Conservation (phyloP, 345 rosid genomes). For the Trapa bicornis region DNA sequence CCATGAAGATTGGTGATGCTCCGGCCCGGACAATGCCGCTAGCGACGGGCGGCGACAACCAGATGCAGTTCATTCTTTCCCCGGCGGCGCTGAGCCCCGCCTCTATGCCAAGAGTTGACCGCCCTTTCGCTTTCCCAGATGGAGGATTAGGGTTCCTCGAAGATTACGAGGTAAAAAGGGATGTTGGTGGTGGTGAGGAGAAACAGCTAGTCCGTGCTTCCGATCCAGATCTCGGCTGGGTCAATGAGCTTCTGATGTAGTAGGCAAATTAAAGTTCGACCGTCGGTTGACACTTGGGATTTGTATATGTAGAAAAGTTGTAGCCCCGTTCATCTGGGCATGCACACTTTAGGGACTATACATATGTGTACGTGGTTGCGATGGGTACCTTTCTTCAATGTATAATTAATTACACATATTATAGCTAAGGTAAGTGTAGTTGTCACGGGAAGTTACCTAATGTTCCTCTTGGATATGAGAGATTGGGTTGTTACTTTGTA, state of each 20-base stretch:
- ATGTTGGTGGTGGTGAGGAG: neutral
- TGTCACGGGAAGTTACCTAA: too few relatives aligned
- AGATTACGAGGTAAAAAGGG: neutral
- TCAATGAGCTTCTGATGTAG: slow-evolving; percentile 72
- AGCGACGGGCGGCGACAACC: slow-evolving; percentile 12
- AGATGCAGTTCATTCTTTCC: slow-evolving; percentile 38
- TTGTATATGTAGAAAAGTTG: too few relatives aligned
- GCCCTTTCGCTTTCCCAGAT: slow-evolving; percentile 6
- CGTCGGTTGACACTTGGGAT: too few relatives aligned
- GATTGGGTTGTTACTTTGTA: too few relatives aligned
- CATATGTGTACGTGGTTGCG: too few relatives aligned
- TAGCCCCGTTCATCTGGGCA: too few relatives aligned
- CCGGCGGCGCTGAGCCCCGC: slow-evolving; percentile 39
- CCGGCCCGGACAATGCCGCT: neutral
- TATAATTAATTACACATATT: too few relatives aligned
- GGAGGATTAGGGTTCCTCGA: slow-evolving; percentile 6
- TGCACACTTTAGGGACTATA: too few relatives aligned
- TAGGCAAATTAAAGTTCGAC: too few relatives aligned
- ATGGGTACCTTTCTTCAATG: too few relatives aligned
- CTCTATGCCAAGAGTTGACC: neutral
- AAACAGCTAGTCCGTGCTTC: slow-evolving; percentile 5
- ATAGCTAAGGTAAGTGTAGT: too few relatives aligned
- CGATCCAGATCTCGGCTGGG: slow-evolving; percentile 88
- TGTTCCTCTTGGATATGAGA: too few relatives aligned
- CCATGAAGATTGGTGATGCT: slow-evolving; percentile 32